Evolutionary conservation across 805 yeast genomes (phyloP).

Genomic region (Wickerhamomyces ciferrii): DNA sequence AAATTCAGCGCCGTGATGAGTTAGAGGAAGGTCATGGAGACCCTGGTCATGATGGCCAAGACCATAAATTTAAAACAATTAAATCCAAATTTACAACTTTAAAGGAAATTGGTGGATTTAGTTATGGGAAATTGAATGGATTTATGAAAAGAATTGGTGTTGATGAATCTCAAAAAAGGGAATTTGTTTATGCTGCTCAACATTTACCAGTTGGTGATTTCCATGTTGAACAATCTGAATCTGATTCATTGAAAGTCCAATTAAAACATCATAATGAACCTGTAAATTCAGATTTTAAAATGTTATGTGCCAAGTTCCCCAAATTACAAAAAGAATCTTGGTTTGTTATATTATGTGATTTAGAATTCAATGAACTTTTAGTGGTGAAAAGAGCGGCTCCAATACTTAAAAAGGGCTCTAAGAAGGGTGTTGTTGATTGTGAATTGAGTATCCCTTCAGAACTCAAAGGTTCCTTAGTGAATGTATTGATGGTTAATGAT

Average conservation of each 20-base stretch:
- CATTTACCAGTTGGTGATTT: conserved; percentile 59
- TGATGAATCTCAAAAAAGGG: conserved; percentile 32
- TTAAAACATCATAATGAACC: conserved; percentile 48
- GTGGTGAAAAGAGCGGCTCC: conserved; percentile 78
- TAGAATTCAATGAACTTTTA: conserved; percentile 45
- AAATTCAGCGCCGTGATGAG: background rate
- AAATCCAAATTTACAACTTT: conserved; percentile 3
- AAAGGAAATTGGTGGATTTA: conserved; percentile 18
- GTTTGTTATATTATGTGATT: conserved; percentile 65
- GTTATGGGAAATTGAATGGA: conserved; percentile 33
- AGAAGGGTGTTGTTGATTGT: conserved; percentile 28
- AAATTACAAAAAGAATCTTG: conserved; percentile 91
- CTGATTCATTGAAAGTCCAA: conserved; percentile 33
- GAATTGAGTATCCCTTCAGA: conserved; percentile 45
- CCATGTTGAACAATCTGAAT: conserved; percentile 29
- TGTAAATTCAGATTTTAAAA: conserved; percentile 51
- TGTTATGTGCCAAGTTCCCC: conserved; percentile 78
- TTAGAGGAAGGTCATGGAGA: background rate
- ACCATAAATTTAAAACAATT: background rate
- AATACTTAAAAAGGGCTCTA: conserved; percentile 21
- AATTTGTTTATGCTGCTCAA: conserved; percentile 47
- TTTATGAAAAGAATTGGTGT: conserved; percentile 31
- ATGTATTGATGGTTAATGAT: conserved; percentile 55
- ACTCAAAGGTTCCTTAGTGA: conserved; percentile 38
- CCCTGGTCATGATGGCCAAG: background rate